Evolutionary conservation across 208 protist genomes (phyloP).

Genomic region (Wallacemonas sp.): DNA sequence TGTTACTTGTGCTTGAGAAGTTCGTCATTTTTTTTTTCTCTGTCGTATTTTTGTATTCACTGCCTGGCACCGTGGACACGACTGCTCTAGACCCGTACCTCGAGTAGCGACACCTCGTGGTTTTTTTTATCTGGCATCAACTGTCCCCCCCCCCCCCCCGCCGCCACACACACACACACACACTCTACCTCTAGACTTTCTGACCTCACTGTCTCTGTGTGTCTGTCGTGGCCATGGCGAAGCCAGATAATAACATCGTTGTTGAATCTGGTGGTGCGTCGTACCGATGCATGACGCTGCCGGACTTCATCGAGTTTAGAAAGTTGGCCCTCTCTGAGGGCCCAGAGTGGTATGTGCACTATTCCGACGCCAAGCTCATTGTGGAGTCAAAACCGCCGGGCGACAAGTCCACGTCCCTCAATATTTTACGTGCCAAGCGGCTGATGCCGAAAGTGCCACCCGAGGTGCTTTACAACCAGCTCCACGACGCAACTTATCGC

Average conservation of each 20-base stretch:
- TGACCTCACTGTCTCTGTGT: too few relatives aligned
- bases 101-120: too few relatives aligned
- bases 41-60: too few relatives aligned
- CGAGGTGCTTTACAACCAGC: constrained; percentile 75
- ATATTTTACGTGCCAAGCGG: constrained; percentile 73
- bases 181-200: too few relatives aligned
- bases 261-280: constrained; percentile 43
- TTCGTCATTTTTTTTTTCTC: too few relatives aligned
- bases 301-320: constrained; percentile 65
- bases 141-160: too few relatives aligned
- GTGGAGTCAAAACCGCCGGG: constrained; percentile 64
- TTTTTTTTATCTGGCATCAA: too few relatives aligned
- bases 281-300: constrained; percentile 70
- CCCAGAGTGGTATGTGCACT: constrained; percentile 48
- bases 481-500: constrained; percentile 87
- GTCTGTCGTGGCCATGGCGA: too few relatives aligned
- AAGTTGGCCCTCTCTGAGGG: constrained; percentile 46
- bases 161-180: too few relatives aligned
- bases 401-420: constrained; percentile 51
- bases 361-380: constrained; percentile 34
- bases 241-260: background rate
- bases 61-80: too few relatives aligned
- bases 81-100: too few relatives aligned
- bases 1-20: background rate
- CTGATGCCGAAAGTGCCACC: constrained; percentile 72